Percentiles rank a stretch among this genome's conserved stretches.
Conservation (phyloP, 208 protist species). For the Wallacemonas sp. region DNA sequence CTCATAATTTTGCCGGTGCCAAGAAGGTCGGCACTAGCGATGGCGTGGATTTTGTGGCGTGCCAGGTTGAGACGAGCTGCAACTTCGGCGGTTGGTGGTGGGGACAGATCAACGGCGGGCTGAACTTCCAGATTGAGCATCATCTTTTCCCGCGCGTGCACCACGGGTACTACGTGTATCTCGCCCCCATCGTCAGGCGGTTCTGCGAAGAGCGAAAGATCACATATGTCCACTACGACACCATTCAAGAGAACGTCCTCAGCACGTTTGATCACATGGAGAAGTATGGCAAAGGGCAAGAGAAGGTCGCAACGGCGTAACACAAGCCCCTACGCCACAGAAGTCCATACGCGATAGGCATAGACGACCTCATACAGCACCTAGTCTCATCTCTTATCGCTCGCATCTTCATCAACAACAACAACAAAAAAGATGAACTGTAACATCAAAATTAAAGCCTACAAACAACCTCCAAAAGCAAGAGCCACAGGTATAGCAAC, state of each 20-base stretch:
- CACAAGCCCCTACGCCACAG: too few relatives aligned
- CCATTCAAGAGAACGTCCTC: slow-evolving; percentile 62
- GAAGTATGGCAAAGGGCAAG: slow-evolving; percentile 49
- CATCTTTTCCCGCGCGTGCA: slow-evolving; percentile 87
- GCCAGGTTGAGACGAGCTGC: slow-evolving; percentile 72
- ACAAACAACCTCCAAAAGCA: too few relatives aligned
- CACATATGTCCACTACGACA: slow-evolving; percentile 70
- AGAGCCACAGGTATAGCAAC: too few relatives aligned
- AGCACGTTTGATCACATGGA: slow-evolving; percentile 70
- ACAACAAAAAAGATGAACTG: too few relatives aligned
- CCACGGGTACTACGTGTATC: slow-evolving; percentile 74
- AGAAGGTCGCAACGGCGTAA: slow-evolving; percentile 33
- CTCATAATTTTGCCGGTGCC: slow-evolving; percentile 76
- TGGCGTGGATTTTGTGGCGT: slow-evolving; percentile 55
- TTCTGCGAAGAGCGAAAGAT: slow-evolving; percentile 68
- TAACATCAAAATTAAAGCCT: too few relatives aligned
- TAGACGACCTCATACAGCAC: too few relatives aligned
- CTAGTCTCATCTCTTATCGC: too few relatives aligned
- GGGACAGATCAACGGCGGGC: slow-evolving; percentile 75
- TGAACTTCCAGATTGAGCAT: slow-evolving; percentile 92
- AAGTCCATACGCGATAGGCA: too few relatives aligned
- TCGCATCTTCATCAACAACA: too few relatives aligned
- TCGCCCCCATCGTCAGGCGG: slow-evolving; percentile 67
- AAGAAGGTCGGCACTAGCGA: slow-evolving; percentile 64
- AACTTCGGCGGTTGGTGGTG: slow-evolving; percentile 80